Base-by-base conservation (phyloP, 2,329 filamentous ascomycete species). In the Epichloe glyceriae region DNA sequence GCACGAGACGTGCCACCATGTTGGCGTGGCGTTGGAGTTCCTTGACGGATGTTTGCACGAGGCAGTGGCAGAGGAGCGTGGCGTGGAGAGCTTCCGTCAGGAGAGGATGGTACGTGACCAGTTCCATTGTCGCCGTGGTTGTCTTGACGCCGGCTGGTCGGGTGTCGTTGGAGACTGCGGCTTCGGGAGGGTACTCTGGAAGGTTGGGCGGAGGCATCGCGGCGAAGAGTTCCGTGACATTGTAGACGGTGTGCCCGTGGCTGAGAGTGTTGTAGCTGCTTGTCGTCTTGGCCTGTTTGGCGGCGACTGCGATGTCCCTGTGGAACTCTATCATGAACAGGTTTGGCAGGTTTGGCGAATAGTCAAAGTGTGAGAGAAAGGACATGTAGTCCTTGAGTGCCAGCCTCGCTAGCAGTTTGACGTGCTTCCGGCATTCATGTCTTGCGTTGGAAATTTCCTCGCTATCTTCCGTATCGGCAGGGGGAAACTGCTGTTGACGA, bases 1-100 rank as follows among this genome's bases (percentile, higher is more conserved):
- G 78, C 4, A 80, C 76, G 2, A 93, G 73, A 5, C 87, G 81
- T 15, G 87, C 85, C 4, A 85, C 87, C 76, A 90, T 93, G 69
- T 88, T 76, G 0, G 86, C 86, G 62, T 93, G 86, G 37, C 87
- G 85, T 47, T 82, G 78, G 35, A 90, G 76, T 63, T 93, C 87
- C 58, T 85, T 88, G 11, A 79, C 66, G 0, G 86, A 85, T 0
- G 88, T 94, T 65, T 91, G 87, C 7, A 87, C 69, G 10, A 94
- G 78, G n/a, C 79, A 78, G 65, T 94, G 88, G 57, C 83, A 85
- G 40, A 94, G 76, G 8, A 94, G 78, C 2, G 93, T 67, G 4
- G 82, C 83, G 64, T 94, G 87, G 0, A 94, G 75, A 1, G 85
- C 85, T 56, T 94, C 88, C 6, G 81, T 81, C 11, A 94, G 73